phyloP scores from a whole-genome alignment of 306 rosid species.

The Vachellia collinsii region DNA sequence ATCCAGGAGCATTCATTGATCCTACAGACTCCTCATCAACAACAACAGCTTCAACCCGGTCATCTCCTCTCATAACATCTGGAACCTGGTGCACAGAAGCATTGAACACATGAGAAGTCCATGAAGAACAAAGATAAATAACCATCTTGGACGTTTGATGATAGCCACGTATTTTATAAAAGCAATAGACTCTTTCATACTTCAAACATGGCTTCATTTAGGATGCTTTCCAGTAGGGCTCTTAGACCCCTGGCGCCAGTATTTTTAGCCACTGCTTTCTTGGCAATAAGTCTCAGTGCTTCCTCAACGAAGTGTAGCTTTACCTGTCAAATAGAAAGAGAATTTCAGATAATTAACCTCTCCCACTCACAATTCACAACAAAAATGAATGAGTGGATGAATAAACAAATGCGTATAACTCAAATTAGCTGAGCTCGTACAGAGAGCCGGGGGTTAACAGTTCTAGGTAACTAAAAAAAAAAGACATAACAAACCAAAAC shows the following conservation, averaged over 20 bases:
- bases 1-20: conserved; percentile 50
- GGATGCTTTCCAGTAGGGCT: conserved; percentile 71
- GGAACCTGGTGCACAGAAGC: conserved; percentile 66
- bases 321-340: conserved; percentile 52
- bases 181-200: conserved; percentile 38
- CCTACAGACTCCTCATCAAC: conserved; percentile 79
- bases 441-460: background rate
- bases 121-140: background rate
- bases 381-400: conserved; percentile 18
- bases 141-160: conserved; percentile 7
- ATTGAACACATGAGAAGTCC: conserved; percentile 17
- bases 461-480: background rate
- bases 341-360: conserved; percentile 20
- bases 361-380: background rate
- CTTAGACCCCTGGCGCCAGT: conserved; percentile 95
- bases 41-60: conserved; percentile 75
- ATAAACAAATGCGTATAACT: conserved; percentile 24
- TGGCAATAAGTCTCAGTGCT: conserved; percentile 75
- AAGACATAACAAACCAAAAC: conserved; percentile 9
- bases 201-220: conserved; percentile 92
- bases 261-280: conserved; percentile 80
- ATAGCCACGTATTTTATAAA: conserved; percentile 8
- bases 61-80: conserved; percentile 68
- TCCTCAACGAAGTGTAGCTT: conserved; percentile 74
- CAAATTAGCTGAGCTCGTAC: conserved; percentile 13